Evolutionary conservation across 257 asterid genomes (phyloP).

Genomic region (Dorcoceras hygrometricum): DNA sequence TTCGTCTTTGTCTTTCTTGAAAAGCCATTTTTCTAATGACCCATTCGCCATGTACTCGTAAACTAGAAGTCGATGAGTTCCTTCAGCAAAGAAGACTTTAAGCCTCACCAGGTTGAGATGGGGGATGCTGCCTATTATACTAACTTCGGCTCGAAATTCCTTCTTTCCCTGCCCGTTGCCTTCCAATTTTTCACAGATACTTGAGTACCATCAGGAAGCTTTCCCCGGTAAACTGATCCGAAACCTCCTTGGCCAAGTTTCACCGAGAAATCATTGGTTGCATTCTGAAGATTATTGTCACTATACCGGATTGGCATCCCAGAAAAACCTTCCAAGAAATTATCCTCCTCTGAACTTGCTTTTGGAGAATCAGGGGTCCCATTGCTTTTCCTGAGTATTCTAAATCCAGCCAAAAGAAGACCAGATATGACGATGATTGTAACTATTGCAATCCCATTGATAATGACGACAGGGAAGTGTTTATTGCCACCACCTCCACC

Average conservation of each 20-base stretch:
- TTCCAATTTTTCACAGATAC: conserved; percentile 89
- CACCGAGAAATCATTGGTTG: conserved; percentile 60
- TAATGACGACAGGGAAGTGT: conserved; percentile 38
- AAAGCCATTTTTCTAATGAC: conserved; percentile 87
- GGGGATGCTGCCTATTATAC: conserved; percentile 95
- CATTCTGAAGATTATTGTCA: conserved; percentile 70
- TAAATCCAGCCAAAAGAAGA: conserved; percentile 44
- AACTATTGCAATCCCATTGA: conserved; percentile 39
- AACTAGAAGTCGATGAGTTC: conserved; percentile 79
- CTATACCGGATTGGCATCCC: conserved; percentile 93
- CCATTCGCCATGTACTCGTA: conserved; percentile 93
- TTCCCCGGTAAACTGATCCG: conserved; percentile 86
- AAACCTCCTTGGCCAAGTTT: conserved; percentile 99
- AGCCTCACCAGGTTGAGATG: conserved; percentile 83
- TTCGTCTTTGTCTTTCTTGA: conserved; percentile 53
- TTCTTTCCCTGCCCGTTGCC: conserved; percentile 96
- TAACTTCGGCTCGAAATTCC: conserved; percentile 95
- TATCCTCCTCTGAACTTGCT: conserved; percentile 81
- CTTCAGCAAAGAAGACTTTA: conserved; percentile 86
- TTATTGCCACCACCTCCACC: conserved; percentile 32
- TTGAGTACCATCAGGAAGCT: conserved; percentile 68
- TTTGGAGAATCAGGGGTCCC: conserved; percentile 41
- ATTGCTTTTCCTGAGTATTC: conserved; percentile 36
- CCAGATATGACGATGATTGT: conserved; percentile 43
- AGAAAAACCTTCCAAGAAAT: conserved; percentile 64